Conservation (phyloP, 495 filamentous ascomycete species). For the Chlorociboria aeruginascens region DNA sequence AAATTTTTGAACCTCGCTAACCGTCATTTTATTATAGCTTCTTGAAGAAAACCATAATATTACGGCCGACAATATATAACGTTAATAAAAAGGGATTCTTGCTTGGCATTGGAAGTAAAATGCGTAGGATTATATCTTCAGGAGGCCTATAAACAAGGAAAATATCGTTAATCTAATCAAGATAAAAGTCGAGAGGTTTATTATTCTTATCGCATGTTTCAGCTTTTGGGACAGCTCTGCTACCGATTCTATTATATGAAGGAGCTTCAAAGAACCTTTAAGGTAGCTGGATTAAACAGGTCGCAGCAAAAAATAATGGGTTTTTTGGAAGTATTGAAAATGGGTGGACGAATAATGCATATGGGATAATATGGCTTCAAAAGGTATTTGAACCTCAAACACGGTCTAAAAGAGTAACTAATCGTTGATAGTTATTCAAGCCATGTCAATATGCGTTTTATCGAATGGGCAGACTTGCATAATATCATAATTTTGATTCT, state of each 20-base stretch:
- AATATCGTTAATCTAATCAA: background rate
- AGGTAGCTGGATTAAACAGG: background rate
- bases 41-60: slow-evolving; percentile 1
- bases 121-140: slow-evolving; percentile 20
- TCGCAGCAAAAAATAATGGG: background rate
- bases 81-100: slow-evolving; percentile 4
- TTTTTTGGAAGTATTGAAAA: background rate
- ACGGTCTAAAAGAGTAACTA: background rate
- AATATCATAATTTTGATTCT: slow-evolving; percentile 8
- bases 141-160: background rate
- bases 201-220: slow-evolving; percentile 1
- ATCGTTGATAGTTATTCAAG: slow-evolving; percentile 9
- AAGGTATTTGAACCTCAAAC: slow-evolving; percentile 3
- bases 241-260: slow-evolving; percentile 7
- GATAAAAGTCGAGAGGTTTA: slow-evolving; percentile 2
- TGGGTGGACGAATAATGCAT: background rate
- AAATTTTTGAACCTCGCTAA: background rate
- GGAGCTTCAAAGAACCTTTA: background rate
- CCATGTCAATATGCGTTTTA: slow-evolving; percentile 11
- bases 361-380: background rate
- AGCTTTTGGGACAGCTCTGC: background rate
- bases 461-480: background rate
- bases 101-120: slow-evolving; percentile 4
- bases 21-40: background rate
- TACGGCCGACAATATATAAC: slow-evolving; percentile 5